These are phyloP conservation scores for Pythium volutum DNA, from an alignment of 352 stramenopile genomes.

Conservation along the genomic window DNA sequence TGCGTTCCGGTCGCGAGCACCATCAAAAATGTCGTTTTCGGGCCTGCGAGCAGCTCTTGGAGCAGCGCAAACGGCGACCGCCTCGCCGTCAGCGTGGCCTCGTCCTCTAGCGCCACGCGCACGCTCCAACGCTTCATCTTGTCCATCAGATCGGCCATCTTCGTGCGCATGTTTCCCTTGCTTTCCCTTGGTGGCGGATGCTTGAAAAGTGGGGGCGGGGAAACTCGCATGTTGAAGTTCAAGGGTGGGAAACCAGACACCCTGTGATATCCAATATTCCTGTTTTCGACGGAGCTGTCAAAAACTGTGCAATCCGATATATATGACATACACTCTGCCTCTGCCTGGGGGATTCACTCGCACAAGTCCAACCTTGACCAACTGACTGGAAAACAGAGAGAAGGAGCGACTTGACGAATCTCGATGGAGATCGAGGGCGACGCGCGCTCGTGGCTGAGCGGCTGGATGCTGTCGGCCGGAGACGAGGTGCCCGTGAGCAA, in stretches of 20 bases:
- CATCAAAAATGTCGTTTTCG: slow-evolving; percentile 17
- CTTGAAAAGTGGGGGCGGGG: slow-evolving; percentile 2
- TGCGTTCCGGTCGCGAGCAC: slow-evolving; percentile 15
- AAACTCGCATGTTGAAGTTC: slow-evolving; percentile 26
- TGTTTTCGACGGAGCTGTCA: slow-evolving; percentile 22
- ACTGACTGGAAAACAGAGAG: slow-evolving; percentile 9
- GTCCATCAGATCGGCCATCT: slow-evolving; percentile 12
- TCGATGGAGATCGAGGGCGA: slow-evolving; percentile 25
- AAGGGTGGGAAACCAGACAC: not conserved
- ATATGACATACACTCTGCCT: slow-evolving; percentile 6
- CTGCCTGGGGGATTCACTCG: not conserved
- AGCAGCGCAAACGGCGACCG: slow-evolving; percentile 26
- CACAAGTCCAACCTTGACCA: slow-evolving; percentile 3
- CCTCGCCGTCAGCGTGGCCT: not conserved
- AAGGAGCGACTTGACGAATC: slow-evolving; percentile 7
- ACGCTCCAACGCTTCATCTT: slow-evolving; percentile 22
- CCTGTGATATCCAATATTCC: slow-evolving; percentile 12
- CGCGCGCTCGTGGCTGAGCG: slow-evolving; percentile 43
- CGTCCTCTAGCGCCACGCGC: slow-evolving; percentile 25
- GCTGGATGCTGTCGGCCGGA: slow-evolving; percentile 39
- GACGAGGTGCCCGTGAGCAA: slow-evolving; percentile 67
- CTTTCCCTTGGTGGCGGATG: not conserved
- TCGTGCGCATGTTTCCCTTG: slow-evolving; percentile 16
- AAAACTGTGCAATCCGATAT: slow-evolving; percentile 20
- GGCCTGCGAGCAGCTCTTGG: slow-evolving; percentile 20